Evolutionary conservation across 2,329 filamentous ascomycete genomes (phyloP), one percentile per base, ranked within the genome.

Genomic region (Emmonsia crescens): DNA sequence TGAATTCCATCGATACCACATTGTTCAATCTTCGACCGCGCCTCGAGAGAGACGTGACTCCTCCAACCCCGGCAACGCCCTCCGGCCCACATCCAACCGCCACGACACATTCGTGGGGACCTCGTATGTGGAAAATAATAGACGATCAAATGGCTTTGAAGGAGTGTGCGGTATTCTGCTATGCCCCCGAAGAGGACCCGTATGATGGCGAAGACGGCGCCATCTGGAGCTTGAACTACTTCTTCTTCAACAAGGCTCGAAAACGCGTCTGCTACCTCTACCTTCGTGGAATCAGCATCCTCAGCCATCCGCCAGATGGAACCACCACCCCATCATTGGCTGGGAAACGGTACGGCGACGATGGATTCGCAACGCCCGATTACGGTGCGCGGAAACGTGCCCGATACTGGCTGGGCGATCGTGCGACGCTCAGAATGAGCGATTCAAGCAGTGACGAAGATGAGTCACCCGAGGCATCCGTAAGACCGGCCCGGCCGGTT

Each of bases 251-350:
- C 80, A 93, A 93, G 70, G 81, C 86, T 31, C 83, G 88, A 71
- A 97, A 97, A 79, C 86, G 94, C 49, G 93, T 99, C 21, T 92
- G 91, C 64, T 99, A 99, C 73, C 79, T 99, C 54, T 95, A 96
- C 71, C 84, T 96, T 54, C 88, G 93, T 64, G 92, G 90, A n/a
- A 85, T 96, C 54, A 79, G 77, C n/a, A 77, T 78, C 8, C 71
- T 93, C 85, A 62, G 87, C 88, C 67, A 86, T 89, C 70, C 89
- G 80, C 66, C 85, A 81, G 54, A 79, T 61, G 72, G 72, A 42
- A 73, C 79, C 21, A 72, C 70, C 21, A 74, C 78, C 0, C 76
- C 78, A 27, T 57, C 38, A 9, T 70, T 75, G 21, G 76, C 74
- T 46, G 72, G 74, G 2, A 81, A 81, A 64, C 72, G 77, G 59